Evolutionary conservation across 2,329 filamentous ascomycete species (phyloP).

Genomic region (Phialemonium atrogriseum): DNA sequence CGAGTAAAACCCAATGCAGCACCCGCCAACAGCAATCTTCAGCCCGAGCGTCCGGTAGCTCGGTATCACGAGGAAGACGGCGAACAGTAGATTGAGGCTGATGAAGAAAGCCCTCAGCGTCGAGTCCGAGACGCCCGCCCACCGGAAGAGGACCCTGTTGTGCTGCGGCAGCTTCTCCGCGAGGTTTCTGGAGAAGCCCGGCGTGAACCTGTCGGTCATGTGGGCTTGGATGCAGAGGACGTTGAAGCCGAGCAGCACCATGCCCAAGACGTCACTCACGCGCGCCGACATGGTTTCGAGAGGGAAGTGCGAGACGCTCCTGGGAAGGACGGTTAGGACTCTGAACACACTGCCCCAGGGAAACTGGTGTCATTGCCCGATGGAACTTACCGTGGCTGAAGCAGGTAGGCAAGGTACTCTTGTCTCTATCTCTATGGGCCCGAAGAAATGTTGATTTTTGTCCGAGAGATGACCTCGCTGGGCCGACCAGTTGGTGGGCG

Average conservation of each 20-base stretch:
- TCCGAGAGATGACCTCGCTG: too few species aligned
- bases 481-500: too few species aligned
- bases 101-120: conserved; percentile 1
- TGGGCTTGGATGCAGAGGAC: conserved; percentile 2
- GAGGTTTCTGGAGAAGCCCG: neutral
- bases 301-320: neutral
- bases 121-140: conserved; percentile 1
- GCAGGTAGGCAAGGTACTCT: too few species aligned
- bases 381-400: neutral
- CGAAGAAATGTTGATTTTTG: too few species aligned
- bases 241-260: conserved; percentile 3
- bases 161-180: conserved; percentile 2
- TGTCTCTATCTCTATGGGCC: too few species aligned
- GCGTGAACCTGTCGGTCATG: neutral
- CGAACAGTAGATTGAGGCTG: conserved; percentile 1
- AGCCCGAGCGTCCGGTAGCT: conserved; percentile 2
- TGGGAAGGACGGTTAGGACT: conserved; percentile 1
- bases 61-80: neutral
- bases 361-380: neutral
- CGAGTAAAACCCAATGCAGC: conserved; percentile 2
- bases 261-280: neutral
- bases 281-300: conserved; percentile 1
- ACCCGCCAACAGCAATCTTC: neutral
- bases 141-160: conserved; percentile 2
- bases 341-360: neutral